Base-by-base conservation (phyloP, 1,284 basidiomycete species). In the Heterobasidion parviporum region DNA sequence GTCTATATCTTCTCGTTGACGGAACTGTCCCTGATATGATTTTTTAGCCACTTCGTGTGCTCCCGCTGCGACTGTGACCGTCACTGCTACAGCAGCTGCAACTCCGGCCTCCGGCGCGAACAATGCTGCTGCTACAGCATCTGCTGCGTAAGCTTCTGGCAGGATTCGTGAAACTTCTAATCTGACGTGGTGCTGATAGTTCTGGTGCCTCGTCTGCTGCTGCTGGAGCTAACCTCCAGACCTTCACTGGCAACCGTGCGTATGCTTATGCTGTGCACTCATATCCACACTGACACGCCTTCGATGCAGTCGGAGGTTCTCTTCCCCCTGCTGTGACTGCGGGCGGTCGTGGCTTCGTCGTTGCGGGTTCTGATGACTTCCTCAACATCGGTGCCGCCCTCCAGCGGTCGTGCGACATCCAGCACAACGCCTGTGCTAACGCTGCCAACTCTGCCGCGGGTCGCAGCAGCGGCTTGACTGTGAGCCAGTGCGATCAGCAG, bases 381-480 rank as follows among this genome's bases (percentile, higher is more conserved):
- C 57, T 80, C 45, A 78, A 78, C 64, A 44, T 71, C n/a, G 68
- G 64, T 46, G 77, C 75, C 47, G 80, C 81, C 10, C 70, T 83
- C 45, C 73, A 73, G n/a, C 76, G 81, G 38, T 80, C 79, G 1
- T 83, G 81, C 65, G 79, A 81, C 59, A 72, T 80, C 46, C 78
- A 80, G 66, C 72, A 80, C 63, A 81, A 81, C 66, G 55, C 67
- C 32, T 64, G 64, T 53, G 62, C 62, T 26, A 55, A 65, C 53
- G 44, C 33, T 20, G 65, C 63, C 18, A 66, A 67, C 61, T 57
- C 56, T 45, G 26, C 26, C 6, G 26, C 26, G 26, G 59, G 59
- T 16, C 61, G 15, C 9, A 9, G 8, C 26, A 15, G 57, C 45
- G 62, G 58, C 35, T 63, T 64, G 52, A 52, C 58, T 26, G 64